Percentiles rank a stretch among this genome's conserved stretches.
These are phyloP conservation scores for Phytopythium oedochilum DNA, from an alignment of 352 stramenopile genomes.

Conservation along the genomic window DNA sequence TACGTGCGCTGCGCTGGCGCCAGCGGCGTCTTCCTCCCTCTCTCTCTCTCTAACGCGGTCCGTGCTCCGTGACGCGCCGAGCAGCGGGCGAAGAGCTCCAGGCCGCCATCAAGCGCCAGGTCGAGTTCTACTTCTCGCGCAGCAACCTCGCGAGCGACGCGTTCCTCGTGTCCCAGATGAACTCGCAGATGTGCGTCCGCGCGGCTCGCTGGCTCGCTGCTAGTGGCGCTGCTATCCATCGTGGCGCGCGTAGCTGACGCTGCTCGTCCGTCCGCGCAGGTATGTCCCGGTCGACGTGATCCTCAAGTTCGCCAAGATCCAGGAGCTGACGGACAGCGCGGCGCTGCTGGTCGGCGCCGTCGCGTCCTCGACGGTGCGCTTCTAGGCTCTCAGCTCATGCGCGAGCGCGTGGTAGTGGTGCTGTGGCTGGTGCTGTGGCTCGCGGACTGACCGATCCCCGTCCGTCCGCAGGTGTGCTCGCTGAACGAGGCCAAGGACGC, in stretches of 20 bases:
- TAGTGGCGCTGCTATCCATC: too few species aligned
- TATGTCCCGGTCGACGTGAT: slow-evolving; percentile 83
- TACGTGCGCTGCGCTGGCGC: too few species aligned
- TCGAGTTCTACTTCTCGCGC: slow-evolving; percentile 92
- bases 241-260: too few species aligned
- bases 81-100: slow-evolving; percentile 67
- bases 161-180: slow-evolving; percentile 88
- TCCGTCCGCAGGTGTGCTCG: slow-evolving; percentile 45
- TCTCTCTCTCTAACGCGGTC: too few species aligned
- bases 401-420: too few species aligned
- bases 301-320: slow-evolving; percentile 83
- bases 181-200: slow-evolving; percentile 84
- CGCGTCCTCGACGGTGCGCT: slow-evolving; percentile 52
- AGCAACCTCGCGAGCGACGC: slow-evolving; percentile 83
- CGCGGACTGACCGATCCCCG: too few species aligned
- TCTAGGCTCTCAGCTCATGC: not conserved
- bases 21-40: too few species aligned
- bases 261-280: too few species aligned
- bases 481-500: slow-evolving; percentile 78
- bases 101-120: slow-evolving; percentile 77
- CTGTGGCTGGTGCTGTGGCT: too few species aligned
- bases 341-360: slow-evolving; percentile 67
- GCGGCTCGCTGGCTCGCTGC: too few species aligned
- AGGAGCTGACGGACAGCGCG: slow-evolving; percentile 69
- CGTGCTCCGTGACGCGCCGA: too few species aligned